These are phyloP conservation scores for Aspergillus calidoustus DNA, from an alignment of 2,329 filamentous ascomycete genomes.

Conservation along the genomic window DNA sequence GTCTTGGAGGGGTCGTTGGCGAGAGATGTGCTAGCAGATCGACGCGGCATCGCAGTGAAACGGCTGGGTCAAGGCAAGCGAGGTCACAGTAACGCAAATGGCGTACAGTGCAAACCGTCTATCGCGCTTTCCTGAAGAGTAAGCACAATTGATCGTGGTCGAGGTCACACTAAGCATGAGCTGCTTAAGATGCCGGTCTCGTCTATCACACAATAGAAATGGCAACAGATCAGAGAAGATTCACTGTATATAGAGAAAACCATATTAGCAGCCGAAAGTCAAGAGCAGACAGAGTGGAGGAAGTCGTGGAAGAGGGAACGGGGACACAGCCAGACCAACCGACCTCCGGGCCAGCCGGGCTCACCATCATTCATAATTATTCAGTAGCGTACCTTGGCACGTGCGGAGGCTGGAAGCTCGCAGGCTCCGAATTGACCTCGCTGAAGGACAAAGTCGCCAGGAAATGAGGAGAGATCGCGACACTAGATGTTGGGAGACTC, in stretches of 20 bases:
- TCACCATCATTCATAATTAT: neutral
- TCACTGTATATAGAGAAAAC: conserved; percentile 2
- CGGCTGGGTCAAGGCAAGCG: conserved; percentile 17
- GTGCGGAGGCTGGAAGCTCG: conserved; percentile 21
- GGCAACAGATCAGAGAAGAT: conserved; percentile 7
- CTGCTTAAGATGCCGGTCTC: conserved; percentile 1
- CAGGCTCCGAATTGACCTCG: conserved; percentile 11
- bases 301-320: neutral
- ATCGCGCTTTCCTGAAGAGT: conserved; percentile 18
- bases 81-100: conserved; percentile 21
- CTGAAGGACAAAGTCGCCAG: neutral
- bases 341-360: conserved; percentile 16
- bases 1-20: conserved; percentile 56
- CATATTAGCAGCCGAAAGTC: conserved; percentile 3
- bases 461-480: neutral
- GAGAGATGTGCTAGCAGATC: conserved; percentile 63
- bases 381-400: conserved; percentile 25
- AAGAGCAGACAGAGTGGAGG: neutral
- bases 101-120: conserved; percentile 14
- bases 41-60: conserved; percentile 64
- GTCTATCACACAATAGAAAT: conserved; percentile 4
- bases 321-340: neutral
- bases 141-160: conserved; percentile 20
- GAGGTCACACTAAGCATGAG: neutral
- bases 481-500: neutral